Evolutionary conservation across 1,284 basidiomycete genomes (phyloP).

Genomic region (Rhodotorula sp.): DNA sequence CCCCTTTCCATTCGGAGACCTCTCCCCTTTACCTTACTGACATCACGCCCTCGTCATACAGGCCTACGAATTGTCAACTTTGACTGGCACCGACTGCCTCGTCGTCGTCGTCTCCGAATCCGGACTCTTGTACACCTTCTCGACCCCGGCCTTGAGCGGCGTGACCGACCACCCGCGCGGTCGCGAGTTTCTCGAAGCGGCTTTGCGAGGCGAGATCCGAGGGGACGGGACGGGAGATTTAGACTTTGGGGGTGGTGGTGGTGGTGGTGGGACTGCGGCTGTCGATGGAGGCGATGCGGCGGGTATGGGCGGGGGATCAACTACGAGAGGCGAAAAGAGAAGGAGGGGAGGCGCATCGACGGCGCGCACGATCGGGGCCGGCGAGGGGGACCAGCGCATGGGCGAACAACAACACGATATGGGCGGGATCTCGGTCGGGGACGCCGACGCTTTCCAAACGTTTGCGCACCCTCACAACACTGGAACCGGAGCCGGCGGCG

Average conservation of each 20-base stretch:
- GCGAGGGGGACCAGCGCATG: too few relatives aligned
- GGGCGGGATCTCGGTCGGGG: too few relatives aligned
- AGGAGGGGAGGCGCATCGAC: too few relatives aligned
- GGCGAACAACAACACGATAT: too few relatives aligned
- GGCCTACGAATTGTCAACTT: conserved; percentile 96
- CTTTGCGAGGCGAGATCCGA: conserved; percentile 29
- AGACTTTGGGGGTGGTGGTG: neutral
- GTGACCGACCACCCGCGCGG: conserved; percentile 26
- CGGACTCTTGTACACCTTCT: conserved; percentile 65
- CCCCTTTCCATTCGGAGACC: neutral
- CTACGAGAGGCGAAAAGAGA: too few relatives aligned
- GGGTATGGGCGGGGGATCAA: too few relatives aligned
- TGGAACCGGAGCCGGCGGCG: neutral
- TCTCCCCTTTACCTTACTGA: neutral
- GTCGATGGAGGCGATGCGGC: neutral
- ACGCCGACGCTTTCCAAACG: too few relatives aligned
- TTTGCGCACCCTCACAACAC: neutral
- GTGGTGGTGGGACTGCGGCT: neutral
- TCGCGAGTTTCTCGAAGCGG: conserved; percentile 22
- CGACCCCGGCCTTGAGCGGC: conserved; percentile 31
- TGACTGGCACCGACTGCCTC: conserved; percentile 95
- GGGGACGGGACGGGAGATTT: neutral
- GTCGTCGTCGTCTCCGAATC: conserved; percentile 97
- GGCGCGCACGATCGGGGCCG: too few relatives aligned
- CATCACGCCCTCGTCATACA: conserved; percentile 46